Evolutionary conservation across 1,139 yeast species (phyloP).

Genomic region (Meyerozyma sp.): DNA sequence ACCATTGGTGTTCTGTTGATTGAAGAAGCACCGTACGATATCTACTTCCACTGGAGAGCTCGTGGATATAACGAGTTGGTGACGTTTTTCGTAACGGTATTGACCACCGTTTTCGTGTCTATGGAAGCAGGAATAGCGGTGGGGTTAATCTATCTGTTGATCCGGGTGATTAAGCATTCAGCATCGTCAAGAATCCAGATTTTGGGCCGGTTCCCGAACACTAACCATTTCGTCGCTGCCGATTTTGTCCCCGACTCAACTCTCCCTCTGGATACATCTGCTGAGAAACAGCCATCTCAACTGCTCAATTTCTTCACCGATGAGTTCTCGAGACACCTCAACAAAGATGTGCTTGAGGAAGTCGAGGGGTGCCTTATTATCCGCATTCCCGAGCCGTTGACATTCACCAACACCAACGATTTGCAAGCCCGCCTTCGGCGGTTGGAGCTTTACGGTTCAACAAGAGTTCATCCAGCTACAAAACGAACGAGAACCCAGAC

Average conservation of each 20-base stretch:
- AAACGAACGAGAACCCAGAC: conserved; percentile 57
- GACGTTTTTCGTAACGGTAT: conserved; percentile 67
- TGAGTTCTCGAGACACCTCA: conserved; percentile 31
- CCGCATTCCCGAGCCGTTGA: conserved; percentile 87
- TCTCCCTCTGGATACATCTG: conserved; percentile 5
- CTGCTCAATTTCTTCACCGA: conserved; percentile 30
- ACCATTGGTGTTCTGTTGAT: conserved; percentile 73
- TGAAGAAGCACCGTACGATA: conserved; percentile 83
- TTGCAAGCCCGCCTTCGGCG: conserved; percentile 68
- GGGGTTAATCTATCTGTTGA: conserved; percentile 75
- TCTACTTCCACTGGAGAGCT: conserved; percentile 67
- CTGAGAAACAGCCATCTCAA: conserved; percentile 2
- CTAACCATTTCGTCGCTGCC: conserved; percentile 73
- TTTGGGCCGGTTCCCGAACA: conserved; percentile 74
- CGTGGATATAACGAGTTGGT: conserved; percentile 73
- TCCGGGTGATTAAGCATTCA: conserved; percentile 79
- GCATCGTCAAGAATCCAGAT: conserved; percentile 88
- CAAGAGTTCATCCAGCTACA: conserved; percentile 77
- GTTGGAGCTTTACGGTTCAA: conserved; percentile 80
- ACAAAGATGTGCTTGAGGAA: conserved; percentile 52
- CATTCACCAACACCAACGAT: conserved; percentile 88
- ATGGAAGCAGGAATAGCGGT: conserved; percentile 86
- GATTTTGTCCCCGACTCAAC: conserved; percentile 37
- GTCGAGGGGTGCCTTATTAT: conserved; percentile 83
- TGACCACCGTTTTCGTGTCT: conserved; percentile 73